Conservation (phyloP, 169 alveolate species). For the Plasmodium sp. region DNA sequence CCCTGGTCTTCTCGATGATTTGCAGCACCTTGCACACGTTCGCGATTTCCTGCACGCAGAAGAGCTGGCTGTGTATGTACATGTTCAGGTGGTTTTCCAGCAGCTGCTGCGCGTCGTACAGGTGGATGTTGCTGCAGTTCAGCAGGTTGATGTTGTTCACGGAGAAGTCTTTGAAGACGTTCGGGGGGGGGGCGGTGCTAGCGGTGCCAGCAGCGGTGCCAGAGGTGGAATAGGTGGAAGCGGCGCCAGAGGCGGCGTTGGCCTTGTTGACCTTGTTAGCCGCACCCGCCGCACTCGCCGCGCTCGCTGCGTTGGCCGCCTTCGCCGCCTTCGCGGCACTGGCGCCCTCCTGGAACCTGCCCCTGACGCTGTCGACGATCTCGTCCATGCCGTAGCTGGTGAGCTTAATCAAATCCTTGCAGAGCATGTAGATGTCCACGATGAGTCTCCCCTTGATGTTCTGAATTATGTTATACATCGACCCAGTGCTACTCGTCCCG, state of each 20-base stretch:
- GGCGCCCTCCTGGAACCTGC: conserved; percentile 10
- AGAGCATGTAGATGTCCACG: conserved; percentile 29
- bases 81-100: conserved; percentile 21
- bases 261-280: no score
- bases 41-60: conserved; percentile 35
- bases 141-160: conserved; percentile 50
- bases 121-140: conserved; percentile 55
- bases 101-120: conserved; percentile 27
- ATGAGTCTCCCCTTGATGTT: conserved; percentile 57
- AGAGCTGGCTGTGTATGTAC: conserved; percentile 46
- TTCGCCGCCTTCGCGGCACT: neutral
- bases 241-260: neutral
- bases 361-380: conserved; percentile 43
- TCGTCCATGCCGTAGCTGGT: conserved; percentile 68
- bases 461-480: conserved; percentile 49
- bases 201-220: no score
- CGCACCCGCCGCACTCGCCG: neutral
- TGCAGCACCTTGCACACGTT: conserved; percentile 78
- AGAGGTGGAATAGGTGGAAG: neutral
- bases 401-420: conserved; percentile 52
- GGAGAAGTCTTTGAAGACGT: conserved; percentile 58
- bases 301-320: neutral
- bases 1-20: conserved; percentile 92
- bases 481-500: conserved; percentile 62
- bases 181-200: neutral